A percentile compares a stretch with the other conserved stretches of the same genome.
phyloP scores from a whole-genome alignment of 225 moss, liverwort and hornwort genomes.

The Sphagnum tenellum region DNA sequence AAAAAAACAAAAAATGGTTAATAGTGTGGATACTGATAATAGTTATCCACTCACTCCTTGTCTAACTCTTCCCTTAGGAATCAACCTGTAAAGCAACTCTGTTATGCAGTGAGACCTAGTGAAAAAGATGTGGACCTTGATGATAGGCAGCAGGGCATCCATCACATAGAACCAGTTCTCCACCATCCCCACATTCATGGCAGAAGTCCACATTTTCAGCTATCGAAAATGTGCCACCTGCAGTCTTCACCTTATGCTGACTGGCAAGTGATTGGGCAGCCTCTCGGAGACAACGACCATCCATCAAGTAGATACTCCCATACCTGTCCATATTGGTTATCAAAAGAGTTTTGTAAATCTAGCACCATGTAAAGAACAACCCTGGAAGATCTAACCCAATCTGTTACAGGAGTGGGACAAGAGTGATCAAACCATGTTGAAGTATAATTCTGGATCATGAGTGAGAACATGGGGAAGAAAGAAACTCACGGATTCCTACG shows the following conservation, averaged over 20 bases:
- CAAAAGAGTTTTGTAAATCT: too few relatives aligned
- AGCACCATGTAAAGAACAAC: neutral
- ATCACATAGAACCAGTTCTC: slow-evolving; percentile 78
- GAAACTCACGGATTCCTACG: slow-evolving; percentile 94
- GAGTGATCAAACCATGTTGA: too few relatives aligned
- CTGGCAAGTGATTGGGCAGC: slow-evolving; percentile 70
- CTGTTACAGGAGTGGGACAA: too few relatives aligned
- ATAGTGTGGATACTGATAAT: too few relatives aligned
- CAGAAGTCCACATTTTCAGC: slow-evolving; percentile 87
- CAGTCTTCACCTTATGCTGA: slow-evolving; percentile 43
- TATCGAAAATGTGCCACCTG: slow-evolving; percentile 28
- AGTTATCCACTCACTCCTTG: too few relatives aligned
- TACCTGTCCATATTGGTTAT: slow-evolving; percentile 38
- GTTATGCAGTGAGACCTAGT: too few relatives aligned
- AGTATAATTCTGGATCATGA: too few relatives aligned
- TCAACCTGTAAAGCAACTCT: too few relatives aligned
- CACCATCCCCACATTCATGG: slow-evolving; percentile 85
- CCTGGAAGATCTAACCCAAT: neutral
- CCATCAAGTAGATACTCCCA: slow-evolving; percentile 79
- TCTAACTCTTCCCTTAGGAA: too few relatives aligned
- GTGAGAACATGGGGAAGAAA: too few relatives aligned
- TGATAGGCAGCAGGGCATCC: slow-evolving; percentile 87
- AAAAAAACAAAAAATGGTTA: too few relatives aligned
- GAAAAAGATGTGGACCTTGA: slow-evolving; percentile 34
- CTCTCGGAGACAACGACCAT: slow-evolving; percentile 82